Base-by-base conservation (phyloP, 192 early-diverging fungal genomes). In the Backusella tuberculispora region DNA sequence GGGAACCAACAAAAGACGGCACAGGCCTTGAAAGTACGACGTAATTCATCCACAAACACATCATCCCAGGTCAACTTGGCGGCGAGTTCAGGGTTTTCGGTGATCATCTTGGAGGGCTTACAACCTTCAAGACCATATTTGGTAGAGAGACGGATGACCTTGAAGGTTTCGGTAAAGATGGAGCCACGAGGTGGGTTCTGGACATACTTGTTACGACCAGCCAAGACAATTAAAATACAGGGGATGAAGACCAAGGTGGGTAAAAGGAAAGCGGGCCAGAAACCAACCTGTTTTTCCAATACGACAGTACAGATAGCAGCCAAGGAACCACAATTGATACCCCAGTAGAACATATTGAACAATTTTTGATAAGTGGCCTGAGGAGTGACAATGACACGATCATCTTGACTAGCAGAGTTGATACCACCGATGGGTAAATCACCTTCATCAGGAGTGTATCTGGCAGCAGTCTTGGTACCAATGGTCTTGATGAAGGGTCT, bases 321-420 rank as follows among this genome's bases (percentile, higher is more conserved):
- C 69, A 93, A 82, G 13, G 87, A 84, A 21, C 92, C 92, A 44
- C 90, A 24, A 74, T 91, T 91, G 73, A 93, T 91, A 29, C 88
- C 83, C 83, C 85, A 86, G 79, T 95, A 95, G 79, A 95, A 95
- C 89, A 89, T 93, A 76, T 91, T 91, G 82, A 94, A 95, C 63
- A 95, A 86, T 29, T 85, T 86, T 82, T 94, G 91, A 44, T 90
- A 74, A 1, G 92, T 92, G 67, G 90, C 80, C 69, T 82, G 80
- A 46, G 90, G 90, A 78, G 88, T 84, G 5, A 92, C 87, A 67
- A 92, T 84, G 14, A 91, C 90, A 40, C 74, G 78, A 43, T 84
- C 80, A 15, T 41, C 19, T 17, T 8, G 15, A 8, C 40, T 38
- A 38, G 15, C 7, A 37, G n/a, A n/a, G 17, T 24, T 6, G 19